Conservation (phyloP, 176 grass and related monocot genomes). For the Paspalum notatum region DNA sequence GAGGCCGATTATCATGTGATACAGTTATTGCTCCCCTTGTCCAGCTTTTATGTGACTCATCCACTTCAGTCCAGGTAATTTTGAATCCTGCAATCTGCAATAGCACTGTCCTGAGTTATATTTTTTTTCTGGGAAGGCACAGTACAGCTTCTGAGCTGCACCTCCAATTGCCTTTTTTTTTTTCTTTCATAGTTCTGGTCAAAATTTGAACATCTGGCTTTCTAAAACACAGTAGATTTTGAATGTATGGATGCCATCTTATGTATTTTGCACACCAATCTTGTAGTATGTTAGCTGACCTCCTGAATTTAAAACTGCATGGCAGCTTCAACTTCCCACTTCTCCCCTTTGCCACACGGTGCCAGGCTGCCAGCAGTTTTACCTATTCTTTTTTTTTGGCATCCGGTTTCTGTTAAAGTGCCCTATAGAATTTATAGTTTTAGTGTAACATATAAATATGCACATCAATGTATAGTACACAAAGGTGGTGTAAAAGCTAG, state of each 20-base stretch:
- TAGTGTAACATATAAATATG: constrained; percentile 1
- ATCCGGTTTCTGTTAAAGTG: background rate
- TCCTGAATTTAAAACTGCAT: constrained; percentile 15
- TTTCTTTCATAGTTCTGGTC: constrained; percentile 17
- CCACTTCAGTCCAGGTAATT: constrained; percentile 83
- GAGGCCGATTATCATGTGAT: constrained; percentile 76
- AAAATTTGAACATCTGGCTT: constrained; percentile 4
- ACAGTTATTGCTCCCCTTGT: constrained; percentile 62
- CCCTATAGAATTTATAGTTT: constrained; percentile 2
- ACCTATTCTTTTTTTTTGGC: background rate
- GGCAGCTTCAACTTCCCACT: background rate
- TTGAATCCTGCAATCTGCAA: constrained; percentile 30
- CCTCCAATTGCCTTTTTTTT: constrained; percentile 30
- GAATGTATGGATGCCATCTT: constrained; percentile 14
- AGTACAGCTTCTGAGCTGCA: background rate
- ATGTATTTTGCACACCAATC: constrained; percentile 11
- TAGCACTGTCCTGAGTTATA: background rate
- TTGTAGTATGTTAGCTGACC: background rate
- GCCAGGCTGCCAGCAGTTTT: constrained; percentile 13
- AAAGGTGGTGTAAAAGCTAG: background rate
- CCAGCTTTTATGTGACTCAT: constrained; percentile 81
- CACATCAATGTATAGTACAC: background rate
- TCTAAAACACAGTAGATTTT: constrained; percentile 9
- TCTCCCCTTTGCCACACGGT: background rate
- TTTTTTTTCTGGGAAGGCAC: background rate